A percentile compares a stretch with the other conserved stretches of the same genome.
phyloP scores from a whole-genome alignment of 2,329 filamentous ascomycete species.

The Teratosphaeria pseudoeucalypti region DNA sequence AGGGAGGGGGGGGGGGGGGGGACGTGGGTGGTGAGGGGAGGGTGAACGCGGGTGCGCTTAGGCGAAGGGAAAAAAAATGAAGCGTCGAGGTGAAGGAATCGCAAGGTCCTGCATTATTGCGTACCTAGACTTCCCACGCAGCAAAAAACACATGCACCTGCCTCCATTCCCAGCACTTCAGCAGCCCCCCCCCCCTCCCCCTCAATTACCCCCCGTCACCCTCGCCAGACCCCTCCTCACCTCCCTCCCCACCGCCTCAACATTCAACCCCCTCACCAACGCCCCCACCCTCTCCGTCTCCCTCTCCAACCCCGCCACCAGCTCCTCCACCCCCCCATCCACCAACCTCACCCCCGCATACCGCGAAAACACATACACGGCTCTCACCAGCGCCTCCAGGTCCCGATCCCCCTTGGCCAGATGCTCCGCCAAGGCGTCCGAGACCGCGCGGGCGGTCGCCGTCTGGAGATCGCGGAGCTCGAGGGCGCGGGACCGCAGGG shows the following conservation, averaged over 20 bases:
- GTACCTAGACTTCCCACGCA: too few species aligned
- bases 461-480: slow-evolving; percentile 27
- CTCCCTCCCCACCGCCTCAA: slow-evolving; percentile 12
- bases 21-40: too few species aligned
- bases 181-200: too few species aligned
- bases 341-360: slow-evolving; percentile 12
- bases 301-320: slow-evolving; percentile 27
- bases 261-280: slow-evolving; percentile 27
- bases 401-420: slow-evolving; percentile 28
- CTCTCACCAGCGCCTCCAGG: slow-evolving; percentile 25
- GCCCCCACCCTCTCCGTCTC: slow-evolving; percentile 28
- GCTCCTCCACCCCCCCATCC: slow-evolving; percentile 16
- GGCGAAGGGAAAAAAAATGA: too few species aligned
- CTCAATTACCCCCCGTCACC: background rate
- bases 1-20: too few species aligned
- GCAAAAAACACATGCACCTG: too few species aligned
- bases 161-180: too few species aligned
- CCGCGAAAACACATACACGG: slow-evolving; percentile 27
- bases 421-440: slow-evolving; percentile 26
- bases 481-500: slow-evolving; percentile 23
- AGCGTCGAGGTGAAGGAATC: too few species aligned
- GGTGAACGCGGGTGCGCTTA: too few species aligned
- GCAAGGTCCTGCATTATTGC: too few species aligned
- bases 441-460: slow-evolving; percentile 22
- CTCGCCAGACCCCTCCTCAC: slow-evolving; percentile 9